Evolutionary conservation across 2,329 filamentous ascomycete genomes (phyloP), one percentile per base, ranked within the genome.

Genomic region (Ophiostoma australiae): DNA sequence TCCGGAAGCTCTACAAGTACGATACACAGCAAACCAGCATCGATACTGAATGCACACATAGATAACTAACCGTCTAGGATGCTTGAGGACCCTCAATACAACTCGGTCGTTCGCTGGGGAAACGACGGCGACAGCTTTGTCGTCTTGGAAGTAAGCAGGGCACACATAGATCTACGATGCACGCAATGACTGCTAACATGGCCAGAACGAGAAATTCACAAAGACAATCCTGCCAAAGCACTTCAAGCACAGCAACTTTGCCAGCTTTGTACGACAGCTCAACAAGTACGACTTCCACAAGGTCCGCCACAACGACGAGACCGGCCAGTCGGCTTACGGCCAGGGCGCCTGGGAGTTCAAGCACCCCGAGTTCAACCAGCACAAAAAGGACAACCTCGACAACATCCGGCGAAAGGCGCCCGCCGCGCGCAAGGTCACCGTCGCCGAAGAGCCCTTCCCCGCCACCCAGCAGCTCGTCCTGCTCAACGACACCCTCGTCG

Each of bases 211-310:
- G 80, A 97, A 97, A 80, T 99, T 99, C 78, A 98, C 95, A 31
- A 97, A 97, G 80, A 91, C 92, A 55, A 97, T 99, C 76, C 87
- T 99, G 20, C 95, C 95, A 2, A 97, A 98, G 79, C 93, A 98
- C 77, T 99, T 99, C 85, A 99, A 99, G 81, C 95, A 98, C 82
- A 97, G 93, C 86, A 97, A 97, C 80, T 97, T 97, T 82, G 94
- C 94, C 41, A 97, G 93, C 81, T 97, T 97, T 78, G 94, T 97
- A 72, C 91, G 94, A 68, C 94, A 97, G 79, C 55, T 72, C 31
- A 72, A 72, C 70, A 72, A 71, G 33, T 72, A 72, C 58, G 72
- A 99, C 78, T 99, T 99, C 76, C 95, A 99, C 84, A 99, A 99
- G 84, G 94, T 98, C 74, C 88, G 95, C 74, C 92, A 94, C 77